Evolutionary conservation across 2,329 filamentous ascomycete genomes (phyloP), one percentile per base, ranked within the genome.

Genomic region (Plectosphaerella cucumerina): DNA sequence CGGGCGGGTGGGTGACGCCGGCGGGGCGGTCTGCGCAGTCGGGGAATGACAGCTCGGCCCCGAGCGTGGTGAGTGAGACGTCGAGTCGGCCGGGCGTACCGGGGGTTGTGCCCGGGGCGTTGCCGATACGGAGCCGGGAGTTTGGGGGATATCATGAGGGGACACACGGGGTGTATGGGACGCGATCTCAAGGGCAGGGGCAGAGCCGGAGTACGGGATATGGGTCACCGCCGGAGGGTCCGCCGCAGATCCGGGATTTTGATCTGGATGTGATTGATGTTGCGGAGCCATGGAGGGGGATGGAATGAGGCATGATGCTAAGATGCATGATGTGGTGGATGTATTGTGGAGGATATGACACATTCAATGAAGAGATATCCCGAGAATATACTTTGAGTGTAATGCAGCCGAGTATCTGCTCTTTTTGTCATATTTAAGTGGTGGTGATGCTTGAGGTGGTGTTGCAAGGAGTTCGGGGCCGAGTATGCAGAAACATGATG

Each of bases 211-310:
- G 44, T 23, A n/a, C 21, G 12, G 44, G 31, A 10, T 35, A 35
- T 9, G 34, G 15, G 4, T 10, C 18, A 18, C 20, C 8, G 15
- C 34, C 47, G 11, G 47, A 26, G 22, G 18, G 47, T 26, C 23
- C 58, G 41, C 64, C 65, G 44, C 53, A 65, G 43, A 69, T 71
- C 39, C 58, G 62, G 50, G 68, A 70, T 54, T 70, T 71, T 63
- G 68, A 71, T 53, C 53, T 69, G 58, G 62, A 65, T 52, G 61
- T 67, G 39, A 61, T 65, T 53, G 63, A 67, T 41, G 61, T 63
- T 51, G 56, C 61, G 15, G 62, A 56, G 49, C 59, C 61, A 33
- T 66, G 6, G 4, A 11, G 15, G 26, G 34, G 23, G 42, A 52
- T 26, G 50, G 46, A 42, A 52, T 45, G 50, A 52, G 31, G 37